Evolutionary conservation across 108 stramenopile species (phyloP).

Genomic region (Aurantiochytrium sp.): DNA sequence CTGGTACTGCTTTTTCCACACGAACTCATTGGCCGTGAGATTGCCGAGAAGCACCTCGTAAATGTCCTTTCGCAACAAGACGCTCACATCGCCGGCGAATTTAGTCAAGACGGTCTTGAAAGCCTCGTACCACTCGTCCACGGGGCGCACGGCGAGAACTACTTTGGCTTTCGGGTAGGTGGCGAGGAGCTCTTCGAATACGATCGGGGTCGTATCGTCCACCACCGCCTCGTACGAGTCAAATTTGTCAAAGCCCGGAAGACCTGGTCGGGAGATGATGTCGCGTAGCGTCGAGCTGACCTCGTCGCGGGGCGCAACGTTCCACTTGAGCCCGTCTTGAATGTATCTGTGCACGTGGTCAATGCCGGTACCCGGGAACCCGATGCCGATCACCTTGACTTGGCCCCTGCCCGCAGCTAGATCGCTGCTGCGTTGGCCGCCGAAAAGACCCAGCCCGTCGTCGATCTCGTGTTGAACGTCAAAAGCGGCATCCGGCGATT

Average conservation of each 20-base stretch:
- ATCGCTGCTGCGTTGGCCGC: not conserved
- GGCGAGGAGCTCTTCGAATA: not conserved
- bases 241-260: not conserved
- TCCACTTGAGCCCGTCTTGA: not conserved
- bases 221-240: constrained; percentile 1
- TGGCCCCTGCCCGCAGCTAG: not conserved
- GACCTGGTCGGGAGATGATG: not conserved
- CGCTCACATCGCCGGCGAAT: not conserved
- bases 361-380: constrained; percentile 2
- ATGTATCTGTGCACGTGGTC: not conserved
- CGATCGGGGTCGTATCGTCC: not conserved
- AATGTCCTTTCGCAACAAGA: not conserved
- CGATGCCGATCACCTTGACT: not conserved
- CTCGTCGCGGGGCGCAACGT: not conserved
- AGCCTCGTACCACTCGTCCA: not conserved
- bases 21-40: not conserved
- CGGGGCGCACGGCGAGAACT: not conserved
- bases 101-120: not conserved
- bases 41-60: not conserved
- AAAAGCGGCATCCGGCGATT: not conserved
- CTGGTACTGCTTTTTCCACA: constrained; percentile 24
- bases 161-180: not conserved
- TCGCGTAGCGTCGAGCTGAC: not conserved
- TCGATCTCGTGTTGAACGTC: not conserved
- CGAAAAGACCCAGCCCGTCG: not conserved